Percentiles rank a stretch among this genome's conserved stretches.
Conservation (phyloP, 176 grass and related monocot species). For the Juncus effusus region DNA sequence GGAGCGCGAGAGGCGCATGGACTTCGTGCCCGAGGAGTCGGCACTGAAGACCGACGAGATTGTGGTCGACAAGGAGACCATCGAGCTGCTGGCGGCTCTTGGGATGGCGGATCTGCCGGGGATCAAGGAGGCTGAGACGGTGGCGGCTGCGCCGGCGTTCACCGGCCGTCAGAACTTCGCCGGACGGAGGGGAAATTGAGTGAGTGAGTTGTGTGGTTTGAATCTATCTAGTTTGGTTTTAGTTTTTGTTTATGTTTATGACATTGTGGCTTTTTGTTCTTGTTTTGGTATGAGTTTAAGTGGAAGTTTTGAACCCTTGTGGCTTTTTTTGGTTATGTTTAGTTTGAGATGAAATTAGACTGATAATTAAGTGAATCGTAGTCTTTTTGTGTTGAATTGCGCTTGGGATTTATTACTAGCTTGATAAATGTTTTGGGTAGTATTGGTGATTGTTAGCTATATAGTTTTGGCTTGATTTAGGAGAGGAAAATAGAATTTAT, state of each 20-base stretch:
- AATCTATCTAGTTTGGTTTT: slow-evolving; percentile 21
- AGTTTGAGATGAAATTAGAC: slow-evolving; percentile 23
- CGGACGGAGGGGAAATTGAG: slow-evolving; percentile 14
- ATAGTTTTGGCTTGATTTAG: too few relatives aligned
- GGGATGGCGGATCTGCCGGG: slow-evolving; percentile 43
- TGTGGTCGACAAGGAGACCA: slow-evolving; percentile 40
- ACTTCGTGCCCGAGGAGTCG: slow-evolving; percentile 42
- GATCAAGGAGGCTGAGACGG: slow-evolving; percentile 26
- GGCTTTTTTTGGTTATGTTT: slow-evolving; percentile 6
- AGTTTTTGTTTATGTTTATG: slow-evolving; percentile 21
- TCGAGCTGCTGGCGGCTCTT: slow-evolving; percentile 35
- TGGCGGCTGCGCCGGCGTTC: not conserved
- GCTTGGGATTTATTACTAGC: not conserved
- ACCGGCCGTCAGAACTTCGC: slow-evolving; percentile 6
- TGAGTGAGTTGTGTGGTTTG: not conserved
- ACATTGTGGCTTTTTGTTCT: slow-evolving; percentile 17
- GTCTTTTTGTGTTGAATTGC: not conserved
- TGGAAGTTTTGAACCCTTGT: slow-evolving; percentile 7
- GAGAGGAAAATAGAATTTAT: too few relatives aligned
- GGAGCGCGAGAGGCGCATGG: slow-evolving; percentile 51
- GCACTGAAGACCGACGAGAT: slow-evolving; percentile 37
- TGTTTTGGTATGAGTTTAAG: slow-evolving; percentile 6
- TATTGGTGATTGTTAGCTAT: too few relatives aligned
- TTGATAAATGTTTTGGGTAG: too few relatives aligned
- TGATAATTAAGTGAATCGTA: not conserved